Evolutionary conservation across 192 early-diverging fungal genomes (phyloP).

Genomic region (Haplosporangium gracile): DNA sequence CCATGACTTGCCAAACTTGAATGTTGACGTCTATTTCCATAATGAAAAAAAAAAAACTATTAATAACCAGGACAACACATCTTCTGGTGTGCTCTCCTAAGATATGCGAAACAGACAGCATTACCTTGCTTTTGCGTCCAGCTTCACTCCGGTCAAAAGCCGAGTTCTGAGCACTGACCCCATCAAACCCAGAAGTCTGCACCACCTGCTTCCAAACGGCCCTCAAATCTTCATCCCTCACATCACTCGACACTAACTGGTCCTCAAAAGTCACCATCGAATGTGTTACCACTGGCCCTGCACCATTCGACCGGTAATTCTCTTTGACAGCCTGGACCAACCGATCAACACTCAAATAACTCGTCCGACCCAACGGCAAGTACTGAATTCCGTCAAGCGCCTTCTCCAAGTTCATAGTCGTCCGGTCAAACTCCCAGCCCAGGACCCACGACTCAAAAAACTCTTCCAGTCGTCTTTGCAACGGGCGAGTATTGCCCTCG

Average conservation of each 20-base stretch:
- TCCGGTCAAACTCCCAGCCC: conserved; percentile 68
- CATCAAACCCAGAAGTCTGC: conserved; percentile 36
- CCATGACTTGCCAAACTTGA: conserved; percentile 57
- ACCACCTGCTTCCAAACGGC: conserved; percentile 47
- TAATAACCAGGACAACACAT: background rate
- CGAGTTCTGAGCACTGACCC: conserved; percentile 9
- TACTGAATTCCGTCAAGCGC: conserved; percentile 47
- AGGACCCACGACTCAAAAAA: conserved; percentile 73
- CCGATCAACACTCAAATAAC: conserved; percentile 24
- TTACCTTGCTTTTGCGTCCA: conserved; percentile 48
- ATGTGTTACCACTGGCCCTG: conserved; percentile 24
- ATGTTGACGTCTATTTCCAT: conserved; percentile 29
- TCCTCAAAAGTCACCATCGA: conserved; percentile 54
- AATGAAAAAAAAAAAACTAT: background rate
- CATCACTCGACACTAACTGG: conserved; percentile 44
- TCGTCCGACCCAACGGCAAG: conserved; percentile 28
- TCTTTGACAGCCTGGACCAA: conserved; percentile 36
- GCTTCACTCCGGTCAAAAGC: conserved; percentile 32
- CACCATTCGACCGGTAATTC: conserved; percentile 11
- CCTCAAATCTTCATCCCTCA: conserved; percentile 42
- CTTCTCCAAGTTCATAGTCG: conserved; percentile 39
- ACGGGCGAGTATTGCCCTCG: conserved; percentile 24
- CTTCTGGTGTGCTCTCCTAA: no score
- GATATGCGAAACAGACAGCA: background rate
- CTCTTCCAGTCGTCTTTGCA: conserved; percentile 63